phyloP scores from a whole-genome alignment of 495 filamentous ascomycete genomes.

The Penicillium cataractarum region DNA sequence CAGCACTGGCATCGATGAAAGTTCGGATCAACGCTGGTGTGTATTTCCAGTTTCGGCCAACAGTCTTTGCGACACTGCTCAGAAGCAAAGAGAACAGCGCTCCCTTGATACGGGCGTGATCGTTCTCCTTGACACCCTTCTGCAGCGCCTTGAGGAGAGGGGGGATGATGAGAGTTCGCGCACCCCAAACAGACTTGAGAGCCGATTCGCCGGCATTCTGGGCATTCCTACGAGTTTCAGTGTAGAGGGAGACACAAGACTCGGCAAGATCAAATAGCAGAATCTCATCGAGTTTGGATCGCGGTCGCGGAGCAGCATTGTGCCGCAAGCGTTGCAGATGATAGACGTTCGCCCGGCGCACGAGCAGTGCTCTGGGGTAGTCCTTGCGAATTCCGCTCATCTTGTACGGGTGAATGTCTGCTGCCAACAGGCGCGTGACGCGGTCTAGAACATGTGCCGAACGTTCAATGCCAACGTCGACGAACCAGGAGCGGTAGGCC shows the following conservation, averaged over 20 bases:
- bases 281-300: slow-evolving; percentile 80
- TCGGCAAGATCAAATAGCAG: slow-evolving; percentile 87
- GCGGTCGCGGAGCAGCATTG: slow-evolving; percentile 83
- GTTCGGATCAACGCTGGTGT: slow-evolving; percentile 81
- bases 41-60: slow-evolving; percentile 89
- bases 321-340: slow-evolving; percentile 91
- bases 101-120: slow-evolving; percentile 91
- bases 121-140: slow-evolving; percentile 77
- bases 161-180: slow-evolving; percentile 84
- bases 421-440: slow-evolving; percentile 75
- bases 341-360: slow-evolving; percentile 90
- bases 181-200: slow-evolving; percentile 86
- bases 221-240: slow-evolving; percentile 90
- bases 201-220: slow-evolving; percentile 92
- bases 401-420: slow-evolving; percentile 90
- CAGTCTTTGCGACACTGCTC: slow-evolving; percentile 84
- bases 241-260: slow-evolving; percentile 91
- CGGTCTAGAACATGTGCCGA: slow-evolving; percentile 93
- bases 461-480: slow-evolving; percentile 94
- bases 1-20: slow-evolving; percentile 85
- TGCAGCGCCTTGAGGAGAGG: slow-evolving; percentile 78
- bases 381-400: slow-evolving; percentile 89
- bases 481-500: slow-evolving; percentile 94
- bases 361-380: slow-evolving; percentile 85
- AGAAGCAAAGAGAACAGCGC: slow-evolving; percentile 87